Conservation (phyloP, 441 rosid genomes). For the Metrosideros polymorpha region DNA sequence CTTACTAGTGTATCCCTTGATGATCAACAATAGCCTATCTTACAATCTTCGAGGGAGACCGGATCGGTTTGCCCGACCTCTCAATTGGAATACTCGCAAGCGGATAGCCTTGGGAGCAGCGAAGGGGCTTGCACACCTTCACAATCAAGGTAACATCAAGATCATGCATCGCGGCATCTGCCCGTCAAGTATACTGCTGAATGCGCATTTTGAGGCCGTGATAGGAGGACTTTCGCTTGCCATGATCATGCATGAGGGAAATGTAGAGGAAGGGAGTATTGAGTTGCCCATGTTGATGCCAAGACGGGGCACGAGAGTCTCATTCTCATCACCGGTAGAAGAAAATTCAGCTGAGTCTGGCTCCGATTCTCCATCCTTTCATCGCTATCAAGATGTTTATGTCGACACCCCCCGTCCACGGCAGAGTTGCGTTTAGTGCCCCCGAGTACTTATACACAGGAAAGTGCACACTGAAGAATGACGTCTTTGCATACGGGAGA, state of each 20-base stretch:
- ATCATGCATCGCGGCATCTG: background rate
- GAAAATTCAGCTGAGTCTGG: background rate
- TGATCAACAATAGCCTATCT: background rate
- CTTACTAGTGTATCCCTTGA: background rate
- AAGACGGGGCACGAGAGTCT: background rate
- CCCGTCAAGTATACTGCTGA: background rate
- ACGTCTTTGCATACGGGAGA: background rate
- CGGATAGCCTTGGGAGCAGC: background rate
- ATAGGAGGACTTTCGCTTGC: background rate
- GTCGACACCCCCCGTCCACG: background rate
- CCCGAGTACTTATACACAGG: background rate
- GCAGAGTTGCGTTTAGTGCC: background rate
- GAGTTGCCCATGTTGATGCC: background rate
- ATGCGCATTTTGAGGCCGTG: background rate
- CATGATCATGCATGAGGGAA: background rate
- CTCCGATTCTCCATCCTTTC: background rate
- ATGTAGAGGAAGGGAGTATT: background rate
- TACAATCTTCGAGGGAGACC: background rate
- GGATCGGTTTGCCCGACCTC: background rate
- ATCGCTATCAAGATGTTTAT: background rate
- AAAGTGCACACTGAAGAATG: background rate
- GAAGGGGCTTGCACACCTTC: background rate
- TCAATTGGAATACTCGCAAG: background rate
- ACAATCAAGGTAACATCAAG: background rate
- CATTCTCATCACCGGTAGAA: background rate